Evolutionary conservation across 371 early-diverging fungal species (phyloP).

Genomic region (Rhizopus delemar): DNA sequence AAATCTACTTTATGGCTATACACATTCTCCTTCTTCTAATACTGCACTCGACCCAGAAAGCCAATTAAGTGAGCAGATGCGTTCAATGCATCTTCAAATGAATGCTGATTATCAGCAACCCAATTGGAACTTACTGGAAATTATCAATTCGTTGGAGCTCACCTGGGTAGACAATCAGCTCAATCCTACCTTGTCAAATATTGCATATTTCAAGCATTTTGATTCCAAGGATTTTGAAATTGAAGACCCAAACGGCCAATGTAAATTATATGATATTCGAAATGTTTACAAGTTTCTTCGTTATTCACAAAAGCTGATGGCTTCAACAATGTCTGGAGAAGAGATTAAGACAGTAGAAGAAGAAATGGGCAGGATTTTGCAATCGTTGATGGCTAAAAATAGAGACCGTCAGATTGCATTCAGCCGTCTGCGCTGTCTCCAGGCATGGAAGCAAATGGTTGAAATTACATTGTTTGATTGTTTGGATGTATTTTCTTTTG

Average conservation of each 20-base stretch:
- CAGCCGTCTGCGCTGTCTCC: slow-evolving; percentile 57
- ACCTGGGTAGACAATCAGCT: slow-evolving; percentile 34
- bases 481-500: slow-evolving; percentile 60
- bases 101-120: slow-evolving; percentile 33
- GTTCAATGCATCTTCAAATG: background rate
- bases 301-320: slow-evolving; percentile 41
- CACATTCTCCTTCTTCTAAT: slow-evolving; percentile 14
- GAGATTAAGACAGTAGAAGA: slow-evolving; percentile 47
- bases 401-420: slow-evolving; percentile 56
- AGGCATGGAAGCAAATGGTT: slow-evolving; percentile 75
- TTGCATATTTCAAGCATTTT: slow-evolving; percentile 19
- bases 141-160: slow-evolving; percentile 54
- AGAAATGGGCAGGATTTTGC: slow-evolving; percentile 51
- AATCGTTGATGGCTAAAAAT: slow-evolving; percentile 59
- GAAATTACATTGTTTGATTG: slow-evolving; percentile 65
- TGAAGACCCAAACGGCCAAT: slow-evolving; percentile 30
- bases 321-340: slow-evolving; percentile 21
- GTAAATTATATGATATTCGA: slow-evolving; percentile 62
- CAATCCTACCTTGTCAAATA: background rate
- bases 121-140: slow-evolving; percentile 53
- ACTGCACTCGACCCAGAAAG: slow-evolving; percentile 10
- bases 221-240: slow-evolving; percentile 16
- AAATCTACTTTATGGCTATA: slow-evolving; percentile 20
- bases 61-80: background rate
- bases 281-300: slow-evolving; percentile 44